Evolutionary conservation across 2,329 filamentous ascomycete genomes (phyloP), one percentile per base, ranked within the genome.

Genomic region (Talaromyces piceae): DNA sequence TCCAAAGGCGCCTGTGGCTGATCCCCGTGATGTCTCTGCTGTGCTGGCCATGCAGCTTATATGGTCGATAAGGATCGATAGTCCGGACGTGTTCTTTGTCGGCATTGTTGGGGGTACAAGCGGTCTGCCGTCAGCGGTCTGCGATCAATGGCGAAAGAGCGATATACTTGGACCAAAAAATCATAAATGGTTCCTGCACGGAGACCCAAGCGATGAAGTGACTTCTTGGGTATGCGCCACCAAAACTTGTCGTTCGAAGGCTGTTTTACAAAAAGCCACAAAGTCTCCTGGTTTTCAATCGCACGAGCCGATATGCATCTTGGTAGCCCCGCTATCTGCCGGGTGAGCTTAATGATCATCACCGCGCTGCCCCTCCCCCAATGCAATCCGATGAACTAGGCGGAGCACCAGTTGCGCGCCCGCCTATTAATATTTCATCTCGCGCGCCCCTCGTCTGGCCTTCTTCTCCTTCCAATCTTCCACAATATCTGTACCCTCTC

Each of bases 281-380:
- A n/a, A n/a, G n/a, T n/a, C n/a, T n/a, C 25, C 25, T 12, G 11
- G 25, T 16, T 22, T 16, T 22, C 39, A 12, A 43, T 25, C 22
- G 20, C 13, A 12, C 12, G 39, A 22, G 20, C 13, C 39, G 11
- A 13, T n/a, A 43, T 43, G 39, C 39, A 23, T 22, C 6, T 23
- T 23, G 4, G 5, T 7, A 13, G 39, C 39, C 39, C 39, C 39
- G 39, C 39, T 43, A 18, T 41, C n/a, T 16, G 25, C 16, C 39
- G 39, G 7, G 39, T 22, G 39, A 43, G 37, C 28, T 51, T 18
- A 27, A 43, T 41, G 51, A 53, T 53, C 51, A 53, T 41, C 51
- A 41, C 41, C 49, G n/a, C 39, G n/a, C 49, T 47, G 45, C 51
- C 39, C 51, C 50, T 52, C 51, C 50, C 45, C 41, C 20, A 44